These are phyloP conservation scores for Daldinia eschscholtzii DNA, from an alignment of 2,329 filamentous ascomycete genomes.

Conservation along the genomic window DNA sequence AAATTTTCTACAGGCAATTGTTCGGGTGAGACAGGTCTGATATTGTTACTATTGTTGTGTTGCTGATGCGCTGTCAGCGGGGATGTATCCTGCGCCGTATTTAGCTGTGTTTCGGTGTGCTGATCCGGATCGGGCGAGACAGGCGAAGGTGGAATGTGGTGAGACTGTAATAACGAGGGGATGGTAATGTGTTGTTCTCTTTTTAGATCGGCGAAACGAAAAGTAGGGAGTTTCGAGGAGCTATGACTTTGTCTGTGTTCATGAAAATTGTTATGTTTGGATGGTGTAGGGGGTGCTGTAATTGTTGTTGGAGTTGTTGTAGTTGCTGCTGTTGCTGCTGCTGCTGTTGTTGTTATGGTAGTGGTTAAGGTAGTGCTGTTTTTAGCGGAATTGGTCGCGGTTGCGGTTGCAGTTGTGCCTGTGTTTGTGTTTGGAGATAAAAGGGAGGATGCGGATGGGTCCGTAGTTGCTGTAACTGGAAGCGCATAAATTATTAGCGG, in stretches of 20 bases:
- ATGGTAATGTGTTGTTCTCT: slow-evolving; percentile 54
- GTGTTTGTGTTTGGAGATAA: slow-evolving; percentile 28
- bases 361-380: slow-evolving; percentile 14
- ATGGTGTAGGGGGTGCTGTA: slow-evolving; percentile 31
- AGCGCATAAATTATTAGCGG: slow-evolving; percentile 21
- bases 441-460: slow-evolving; percentile 38
- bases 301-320: slow-evolving; percentile 16
- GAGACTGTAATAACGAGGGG: slow-evolving; percentile 53
- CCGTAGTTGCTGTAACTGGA: slow-evolving; percentile 31
- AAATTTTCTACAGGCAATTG: slow-evolving; percentile 45
- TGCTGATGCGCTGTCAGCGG: slow-evolving; percentile 44
- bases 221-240: slow-evolving; percentile 68
- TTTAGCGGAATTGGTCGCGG: slow-evolving; percentile 23
- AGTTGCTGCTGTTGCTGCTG: slow-evolving; percentile 12
- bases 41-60: slow-evolving; percentile 42
- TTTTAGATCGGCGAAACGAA: slow-evolving; percentile 65
- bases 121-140: slow-evolving; percentile 55
- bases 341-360: slow-evolving; percentile 14
- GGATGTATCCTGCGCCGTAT: slow-evolving; percentile 42
- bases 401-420: slow-evolving; percentile 19
- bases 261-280: slow-evolving; percentile 53
- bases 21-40: slow-evolving; percentile 46
- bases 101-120: slow-evolving; percentile 48
- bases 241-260: slow-evolving; percentile 66
- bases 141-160: slow-evolving; percentile 57